Percentiles rank a stretch among this genome's conserved stretches.
Conservation (phyloP, 139 green algal species). For the Zygnema circumcarinatum region DNA sequence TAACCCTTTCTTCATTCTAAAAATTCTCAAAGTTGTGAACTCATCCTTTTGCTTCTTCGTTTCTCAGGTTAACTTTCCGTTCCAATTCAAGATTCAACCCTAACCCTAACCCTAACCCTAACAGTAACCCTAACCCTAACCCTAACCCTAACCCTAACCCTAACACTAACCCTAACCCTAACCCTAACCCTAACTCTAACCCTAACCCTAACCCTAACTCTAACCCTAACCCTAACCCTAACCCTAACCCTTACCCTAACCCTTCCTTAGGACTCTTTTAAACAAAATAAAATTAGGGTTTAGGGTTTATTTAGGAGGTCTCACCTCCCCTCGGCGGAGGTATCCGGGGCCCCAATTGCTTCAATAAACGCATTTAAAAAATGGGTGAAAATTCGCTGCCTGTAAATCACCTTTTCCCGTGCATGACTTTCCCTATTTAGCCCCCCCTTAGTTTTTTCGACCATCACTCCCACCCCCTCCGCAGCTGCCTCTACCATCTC, state of each 20-base stretch:
- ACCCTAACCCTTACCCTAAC: not conserved
- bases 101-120: too few relatives aligned
- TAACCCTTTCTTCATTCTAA: too few relatives aligned
- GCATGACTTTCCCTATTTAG: not conserved
- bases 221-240: not conserved
- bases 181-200: too few relatives aligned
- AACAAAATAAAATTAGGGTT: not conserved
- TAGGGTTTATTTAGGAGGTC: not conserved
- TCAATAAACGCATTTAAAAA: not conserved
- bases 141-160: too few relatives aligned
- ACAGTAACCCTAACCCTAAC: too few relatives aligned
- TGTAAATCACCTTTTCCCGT: not conserved
- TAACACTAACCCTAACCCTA: too few relatives aligned
- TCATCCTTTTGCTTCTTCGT: too few relatives aligned
- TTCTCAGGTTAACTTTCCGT: too few relatives aligned
- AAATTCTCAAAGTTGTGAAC: too few relatives aligned
- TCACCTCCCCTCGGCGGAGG: not conserved
- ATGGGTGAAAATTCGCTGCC: conserved; percentile 22
- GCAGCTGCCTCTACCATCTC: not conserved
- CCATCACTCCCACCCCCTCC: conserved; percentile 18
- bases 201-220: not conserved
- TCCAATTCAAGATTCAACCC: too few relatives aligned
- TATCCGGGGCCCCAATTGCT: not conserved
- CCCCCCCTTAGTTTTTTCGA: not conserved
- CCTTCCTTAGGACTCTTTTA: not conserved